A percentile compares a stretch with the other conserved stretches of the same genome.
phyloP scores from a whole-genome alignment of 2,329 filamentous ascomycete species.

The Chaetomiaceae sp. region DNA sequence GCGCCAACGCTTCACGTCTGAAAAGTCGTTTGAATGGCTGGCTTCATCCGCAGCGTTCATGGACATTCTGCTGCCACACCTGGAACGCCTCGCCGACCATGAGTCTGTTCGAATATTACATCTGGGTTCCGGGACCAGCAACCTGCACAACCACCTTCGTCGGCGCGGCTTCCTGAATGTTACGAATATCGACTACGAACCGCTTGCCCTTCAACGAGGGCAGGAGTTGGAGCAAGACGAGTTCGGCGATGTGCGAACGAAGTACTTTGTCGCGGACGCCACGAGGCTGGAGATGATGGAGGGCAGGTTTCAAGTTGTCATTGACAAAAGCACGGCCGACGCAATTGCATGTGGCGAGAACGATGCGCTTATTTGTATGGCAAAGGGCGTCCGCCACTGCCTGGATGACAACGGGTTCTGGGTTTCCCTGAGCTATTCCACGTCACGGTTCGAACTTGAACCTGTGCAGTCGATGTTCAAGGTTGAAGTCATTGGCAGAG shows the following conservation, averaged over 20 bases:
- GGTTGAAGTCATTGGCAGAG: constrained; percentile 38
- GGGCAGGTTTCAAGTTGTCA: constrained; percentile 36
- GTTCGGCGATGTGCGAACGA: constrained; percentile 42
- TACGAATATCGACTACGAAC: constrained; percentile 48
- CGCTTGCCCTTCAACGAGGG: constrained; percentile 41
- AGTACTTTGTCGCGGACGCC: constrained; percentile 42
- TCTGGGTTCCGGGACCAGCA: constrained; percentile 46
- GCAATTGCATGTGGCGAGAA: constrained; percentile 44
- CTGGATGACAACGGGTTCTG: constrained; percentile 38
- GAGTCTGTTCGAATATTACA: constrained; percentile 39
- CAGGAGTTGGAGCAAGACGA: constrained; percentile 35
- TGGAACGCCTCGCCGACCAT: constrained; percentile 28
- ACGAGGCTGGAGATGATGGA: constrained; percentile 34
- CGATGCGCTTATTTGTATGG: constrained; percentile 36
- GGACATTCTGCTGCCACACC: constrained; percentile 35
- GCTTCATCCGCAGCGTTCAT: constrained; percentile 39
- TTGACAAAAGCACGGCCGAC: constrained; percentile 48
- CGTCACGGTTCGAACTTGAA: constrained; percentile 39
- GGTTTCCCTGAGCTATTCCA: constrained; percentile 47
- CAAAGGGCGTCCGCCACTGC: constrained; percentile 31
- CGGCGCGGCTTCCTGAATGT: constrained; percentile 38
- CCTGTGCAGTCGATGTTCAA: constrained; percentile 31
- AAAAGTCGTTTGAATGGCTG: constrained; percentile 47
- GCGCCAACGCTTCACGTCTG: constrained; percentile 42
- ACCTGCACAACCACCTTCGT: constrained; percentile 45